Base-by-base conservation (phyloP, 1,284 basidiomycete genomes). In the Apiotrichum siamense region DNA sequence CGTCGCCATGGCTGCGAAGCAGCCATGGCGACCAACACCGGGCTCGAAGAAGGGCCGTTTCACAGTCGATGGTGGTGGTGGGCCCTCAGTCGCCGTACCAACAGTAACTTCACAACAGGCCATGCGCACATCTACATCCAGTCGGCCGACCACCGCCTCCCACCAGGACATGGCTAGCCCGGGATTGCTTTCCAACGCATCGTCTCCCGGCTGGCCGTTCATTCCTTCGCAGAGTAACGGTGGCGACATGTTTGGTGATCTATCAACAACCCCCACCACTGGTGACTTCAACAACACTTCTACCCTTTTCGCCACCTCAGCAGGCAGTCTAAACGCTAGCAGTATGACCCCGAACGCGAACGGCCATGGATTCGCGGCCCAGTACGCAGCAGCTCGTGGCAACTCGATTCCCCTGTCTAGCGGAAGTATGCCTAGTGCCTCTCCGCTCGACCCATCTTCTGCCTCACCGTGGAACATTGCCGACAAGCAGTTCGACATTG, bases 1-100 rank as follows among this genome's bases (percentile, higher is more conserved):
- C 39, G 21, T n/a, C 44, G 18, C 13, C 42, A 72, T 73, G 69
- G 64, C 67, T 13, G 63, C 62, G 46, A 11, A 21, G 12, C 60
- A 64, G 35, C 59, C 59, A n/a, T 66, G 63, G 65, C 54, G 67
- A 25, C 61, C 64, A 3, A 45, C 57, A 3, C 49, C 58, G 17
- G 62, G 68, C 7, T 56, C 59, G 27, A 68, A 69, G 55, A 71
- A 71, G 58, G 71, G 70, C 3, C 64, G 69, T 12, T 73, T 73
- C 55, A 72, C 71, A 7, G 69, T 72, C 36, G 71, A 73, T 54
- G 58, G 60, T 24, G 71, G 70, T 20, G 67, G 65, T 4, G 21
- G 24, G 0, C 10, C 21, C 7, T 7, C 25, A 17, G 41, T 36
- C 3, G 49, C 60, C 6, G 50, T 57, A 12, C 59, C 59, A 1